Conservation (phyloP, 257 asterid genomes). For the Ilex aquifolium region DNA sequence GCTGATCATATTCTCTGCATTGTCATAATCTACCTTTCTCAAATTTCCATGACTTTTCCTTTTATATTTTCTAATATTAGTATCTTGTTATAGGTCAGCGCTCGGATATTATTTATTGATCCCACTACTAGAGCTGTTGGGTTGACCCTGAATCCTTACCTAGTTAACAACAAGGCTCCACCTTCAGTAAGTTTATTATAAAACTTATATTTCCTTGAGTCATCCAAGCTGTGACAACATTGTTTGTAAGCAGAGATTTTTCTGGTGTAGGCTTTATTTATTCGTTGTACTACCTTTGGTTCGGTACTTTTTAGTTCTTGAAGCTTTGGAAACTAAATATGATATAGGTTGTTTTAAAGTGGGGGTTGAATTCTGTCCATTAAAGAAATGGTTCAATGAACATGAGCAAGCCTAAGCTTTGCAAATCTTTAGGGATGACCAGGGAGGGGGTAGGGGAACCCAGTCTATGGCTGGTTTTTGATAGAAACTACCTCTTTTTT, state of each 20-base stretch:
- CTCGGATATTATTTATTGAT: conserved; percentile 92
- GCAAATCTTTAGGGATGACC: no score
- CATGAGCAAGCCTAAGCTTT: no score
- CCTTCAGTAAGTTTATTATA: conserved; percentile 58
- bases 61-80: conserved; percentile 4
- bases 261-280: not conserved
- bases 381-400: not conserved
- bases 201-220: no score
- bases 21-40: not conserved
- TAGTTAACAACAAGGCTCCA: conserved; percentile 74
- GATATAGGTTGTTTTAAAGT: not conserved
- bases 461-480: no score
- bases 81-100: conserved; percentile 58
- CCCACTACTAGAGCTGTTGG: conserved; percentile 96
- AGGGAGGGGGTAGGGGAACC: no score
- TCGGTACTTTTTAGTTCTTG: not conserved
- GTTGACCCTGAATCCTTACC: conserved; percentile 77
- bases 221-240: no score
- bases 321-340: not conserved
- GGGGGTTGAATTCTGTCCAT: not conserved
- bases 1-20: not conserved
- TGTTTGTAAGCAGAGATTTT: no score
- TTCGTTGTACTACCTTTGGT: not conserved
- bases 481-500: no score
- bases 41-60: not conserved